Base-by-base conservation (phyloP, 164 flowering plant genomes). In the Vitis riparia region DNA sequence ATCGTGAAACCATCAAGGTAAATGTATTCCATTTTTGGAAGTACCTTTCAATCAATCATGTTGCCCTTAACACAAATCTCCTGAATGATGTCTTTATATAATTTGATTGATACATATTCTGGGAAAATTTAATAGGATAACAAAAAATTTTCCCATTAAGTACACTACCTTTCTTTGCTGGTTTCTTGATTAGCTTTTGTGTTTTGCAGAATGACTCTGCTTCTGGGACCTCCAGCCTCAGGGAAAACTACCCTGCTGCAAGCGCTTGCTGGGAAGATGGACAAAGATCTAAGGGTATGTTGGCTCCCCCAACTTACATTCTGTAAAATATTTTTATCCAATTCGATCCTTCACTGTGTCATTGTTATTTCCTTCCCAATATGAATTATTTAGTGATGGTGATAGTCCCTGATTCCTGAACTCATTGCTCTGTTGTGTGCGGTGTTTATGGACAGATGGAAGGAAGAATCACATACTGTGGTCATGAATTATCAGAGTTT, bases 401-500 rank as follows among this genome's bases (percentile, higher is more conserved):
- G 27, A 23, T 23, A 23, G 27, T 23, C 27, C 27, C 27, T 1
- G 27, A 23, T 23, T 23, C 27, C 27, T 23, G 1, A 23, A 23
- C 27, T 23, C 27, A 23, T 23, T 23, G 27, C 27, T 23, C 27
- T 23, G 27, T 1, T 23, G 27, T 23, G 27, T 23, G 1, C 27
- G 27, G 27, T 23, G 12, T 19, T 59, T 17, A 6, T 27, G 50
- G 56, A 23, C 63, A 74, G 77, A 52, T 62, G 12, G 16, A 77
- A 12, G 82, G 82, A 51, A 70, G n/a, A 53, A 16, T 79, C 53
- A 73, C 79, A 0, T 79, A 79, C 75, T 73, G 77, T 50, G 82
- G 82, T 0, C 79, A 76, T 30, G 73, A 75, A 55, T 11, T 75
- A 2, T 0, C 7, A 0, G 82, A 79, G 67, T 79, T 79, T 59